Base-by-base conservation (phyloP, 768 basidiomycete genomes). In the Psilocybe cubensis region DNA sequence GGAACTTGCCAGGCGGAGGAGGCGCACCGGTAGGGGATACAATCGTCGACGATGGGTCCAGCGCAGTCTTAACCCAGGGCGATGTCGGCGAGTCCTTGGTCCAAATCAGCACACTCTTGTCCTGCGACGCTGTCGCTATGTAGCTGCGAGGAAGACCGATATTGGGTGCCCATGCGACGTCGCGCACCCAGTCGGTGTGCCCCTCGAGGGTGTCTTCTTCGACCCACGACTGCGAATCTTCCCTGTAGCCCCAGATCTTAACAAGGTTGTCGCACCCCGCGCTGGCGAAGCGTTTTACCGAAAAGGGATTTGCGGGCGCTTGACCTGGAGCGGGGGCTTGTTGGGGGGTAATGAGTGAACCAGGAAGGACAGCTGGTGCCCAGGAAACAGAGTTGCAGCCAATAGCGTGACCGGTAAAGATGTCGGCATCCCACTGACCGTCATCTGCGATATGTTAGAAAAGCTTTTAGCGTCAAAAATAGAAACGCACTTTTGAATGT, bases 81-180 rank as follows among this genome's bases (percentile, higher is more conserved):
- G 86, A 77, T 0, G 80, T 82, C 0, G 88, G 87, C 1, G 83
- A 76, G 61, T 95, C 90, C 69, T 94, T 93, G 27, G 92, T 94
- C 94, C 94, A 96, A 61, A 96, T 90, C 38, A 93, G 76, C 1
- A 96, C 94, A 0, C 90, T 92, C 71, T 88, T 91, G 70, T 96
- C 94, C 79, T 98, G 96, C 0, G 93, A 95, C 0, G 94, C 94
- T 1, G 95, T 96, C 5, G 97, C 97, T 60, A 99, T 93, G 74
- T 98, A 98, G 68, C 88, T 91, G 60, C 94, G 83, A 0, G 96
- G 94, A 14, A 98, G 80, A 0, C 97, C 97, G 60, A 98, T 96
- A 63, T 94, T 97, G 0, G 97, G 96, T 1, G 96, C 96, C 95
- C 96, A 98, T 0, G 96, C 93, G n/a, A 98, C 96, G 70, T 98